Conservation (phyloP, 495 filamentous ascomycete genomes). For the Cercophora newfieldiana region DNA sequence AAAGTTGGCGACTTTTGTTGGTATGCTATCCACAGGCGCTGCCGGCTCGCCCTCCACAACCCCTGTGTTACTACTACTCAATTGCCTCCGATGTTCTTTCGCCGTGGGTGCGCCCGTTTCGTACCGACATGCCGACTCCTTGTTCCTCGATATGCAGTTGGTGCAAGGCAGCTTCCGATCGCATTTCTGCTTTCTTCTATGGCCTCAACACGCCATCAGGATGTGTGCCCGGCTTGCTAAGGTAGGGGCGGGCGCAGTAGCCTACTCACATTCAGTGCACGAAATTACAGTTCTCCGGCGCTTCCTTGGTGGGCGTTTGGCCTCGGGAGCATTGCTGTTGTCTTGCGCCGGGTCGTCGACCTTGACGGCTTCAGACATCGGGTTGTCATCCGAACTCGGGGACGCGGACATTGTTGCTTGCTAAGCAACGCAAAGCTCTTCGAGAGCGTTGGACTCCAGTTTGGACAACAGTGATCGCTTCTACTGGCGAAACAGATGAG, state of each 20-base stretch:
- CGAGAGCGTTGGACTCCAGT: background rate
- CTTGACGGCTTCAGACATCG: background rate
- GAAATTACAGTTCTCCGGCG: slow-evolving; percentile 9
- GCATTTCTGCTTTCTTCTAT: slow-evolving; percentile 36
- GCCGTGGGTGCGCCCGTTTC: slow-evolving; percentile 51
- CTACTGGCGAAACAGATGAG: background rate
- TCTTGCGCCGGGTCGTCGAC: background rate
- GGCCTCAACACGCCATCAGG: background rate
- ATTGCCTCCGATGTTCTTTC: slow-evolving; percentile 30
- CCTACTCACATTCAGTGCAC: slow-evolving; percentile 8
- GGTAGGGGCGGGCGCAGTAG: background rate
- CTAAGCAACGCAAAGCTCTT: background rate
- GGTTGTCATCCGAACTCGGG: slow-evolving; percentile 5
- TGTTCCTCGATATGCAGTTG: slow-evolving; percentile 58
- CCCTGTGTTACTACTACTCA: slow-evolving; percentile 24
- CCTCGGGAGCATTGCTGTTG: background rate
- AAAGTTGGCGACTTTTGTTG: slow-evolving; percentile 42
- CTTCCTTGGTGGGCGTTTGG: background rate
- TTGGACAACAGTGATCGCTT: background rate
- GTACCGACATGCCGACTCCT: slow-evolving; percentile 50
- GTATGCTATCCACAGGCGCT: slow-evolving; percentile 9
- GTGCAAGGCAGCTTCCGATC: slow-evolving; percentile 62
- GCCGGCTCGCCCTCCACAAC: background rate
- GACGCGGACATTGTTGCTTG: background rate
- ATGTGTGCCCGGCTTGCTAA: background rate